phyloP scores from a whole-genome alignment of 163 green algal species.

The Coccomyxa subellipsoidea region DNA sequence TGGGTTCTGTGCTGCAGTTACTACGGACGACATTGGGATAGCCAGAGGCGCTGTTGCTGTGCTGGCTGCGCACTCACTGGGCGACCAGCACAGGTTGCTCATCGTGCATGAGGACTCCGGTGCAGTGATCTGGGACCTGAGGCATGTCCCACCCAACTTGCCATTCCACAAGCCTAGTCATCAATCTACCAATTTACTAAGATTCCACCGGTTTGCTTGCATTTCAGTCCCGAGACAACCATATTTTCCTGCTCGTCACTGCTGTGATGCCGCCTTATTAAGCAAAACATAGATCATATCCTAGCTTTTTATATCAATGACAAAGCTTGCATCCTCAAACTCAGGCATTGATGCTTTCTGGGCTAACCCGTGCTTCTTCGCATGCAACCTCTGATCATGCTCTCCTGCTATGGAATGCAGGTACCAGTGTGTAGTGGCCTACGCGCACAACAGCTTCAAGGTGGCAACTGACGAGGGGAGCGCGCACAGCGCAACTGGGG shows the following conservation, averaged over 20 bases:
- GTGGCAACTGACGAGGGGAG: neutral
- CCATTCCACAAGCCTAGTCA: too few species aligned
- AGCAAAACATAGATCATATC: too few species aligned
- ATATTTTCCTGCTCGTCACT: too few species aligned
- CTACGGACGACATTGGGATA: constrained; percentile 31
- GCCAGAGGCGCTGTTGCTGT: constrained; percentile 32
- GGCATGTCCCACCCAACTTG: constrained; percentile 14
- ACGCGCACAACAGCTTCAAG: neutral
- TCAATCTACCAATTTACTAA: too few species aligned
- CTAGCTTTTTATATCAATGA: too few species aligned
- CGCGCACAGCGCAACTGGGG: neutral
- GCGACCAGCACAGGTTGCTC: constrained; percentile 30
- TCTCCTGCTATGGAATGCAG: constrained; percentile 17
- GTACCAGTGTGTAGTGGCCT: constrained; percentile 20
- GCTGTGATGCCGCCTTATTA: too few species aligned
- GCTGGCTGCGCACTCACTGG: constrained; percentile 21
- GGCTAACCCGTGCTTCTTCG: too few species aligned
- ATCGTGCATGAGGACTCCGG: constrained; percentile 46
- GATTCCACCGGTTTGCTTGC: too few species aligned
- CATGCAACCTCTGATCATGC: too few species aligned
- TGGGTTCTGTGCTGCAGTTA: constrained; percentile 36
- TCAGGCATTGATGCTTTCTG: too few species aligned
- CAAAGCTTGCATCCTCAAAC: too few species aligned
- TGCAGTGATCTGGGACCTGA: constrained; percentile 57
- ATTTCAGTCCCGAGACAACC: too few species aligned